Evolutionary conservation across 2,329 filamentous ascomycete genomes (phyloP), one percentile per base, ranked within the genome.

Genomic region (Talaromyces sp.): DNA sequence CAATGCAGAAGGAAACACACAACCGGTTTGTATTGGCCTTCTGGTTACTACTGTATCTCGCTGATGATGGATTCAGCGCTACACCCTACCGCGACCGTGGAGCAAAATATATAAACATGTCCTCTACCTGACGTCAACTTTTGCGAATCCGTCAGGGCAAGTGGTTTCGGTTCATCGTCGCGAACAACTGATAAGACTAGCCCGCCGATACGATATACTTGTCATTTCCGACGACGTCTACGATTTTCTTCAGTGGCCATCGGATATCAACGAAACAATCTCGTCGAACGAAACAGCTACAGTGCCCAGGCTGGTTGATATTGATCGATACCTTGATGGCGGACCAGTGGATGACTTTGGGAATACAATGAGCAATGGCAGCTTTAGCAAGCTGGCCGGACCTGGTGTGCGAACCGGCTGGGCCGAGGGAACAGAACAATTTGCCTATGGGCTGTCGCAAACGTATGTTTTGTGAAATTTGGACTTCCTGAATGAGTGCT

Each of bases 141-240:
- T 92, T 72, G 86, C 90, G 54, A 97, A 97, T 70, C 94, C 94
- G 0, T 92, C 89, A 0, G 91, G 88, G 31, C 88, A 88, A 69
- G 92, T 90, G 3, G 93, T 95, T 87, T 86, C 87, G 14, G 74
- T 91, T 3, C 71, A 75, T 19, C 83, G 88, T 29, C 84, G 94
- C 3, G 77, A 86, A 64, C 79, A 79, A 11, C 81, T 97, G 3
- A 86, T 97, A 26, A 78, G 79, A n/a, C 75, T 97, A 7, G 93
- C 93, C 0, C 83, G 93, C 60, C 80, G 86, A 61, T 85, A 88
- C 71, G 87, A 97, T 72, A 91, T 90, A 7, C 81, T 97, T n/a
- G 75, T 97, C 59, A 81, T 97, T 29, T 85, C 85, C 54, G 93
- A 97, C 75, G 94, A 99, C 72, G 92, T 97, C 10, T 99, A 99